phyloP scores from a whole-genome alignment of 257 asterid species.

The Hygrophila difformis region DNA sequence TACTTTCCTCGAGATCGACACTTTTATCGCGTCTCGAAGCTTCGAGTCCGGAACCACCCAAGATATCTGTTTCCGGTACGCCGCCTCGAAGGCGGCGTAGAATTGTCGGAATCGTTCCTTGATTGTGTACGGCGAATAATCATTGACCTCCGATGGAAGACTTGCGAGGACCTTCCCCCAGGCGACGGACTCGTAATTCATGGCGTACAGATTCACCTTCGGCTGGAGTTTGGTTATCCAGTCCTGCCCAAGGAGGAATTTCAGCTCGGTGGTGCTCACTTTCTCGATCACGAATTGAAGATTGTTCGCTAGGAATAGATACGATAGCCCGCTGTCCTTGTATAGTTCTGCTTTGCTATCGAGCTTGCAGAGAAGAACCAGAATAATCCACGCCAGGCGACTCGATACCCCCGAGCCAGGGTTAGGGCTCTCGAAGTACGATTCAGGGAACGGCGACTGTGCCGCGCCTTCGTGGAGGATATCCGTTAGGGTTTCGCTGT shows the following conservation, averaged over 20 bases:
- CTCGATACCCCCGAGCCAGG: conserved; percentile 31
- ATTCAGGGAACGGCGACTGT: conserved; percentile 38
- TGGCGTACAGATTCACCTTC: conserved; percentile 45
- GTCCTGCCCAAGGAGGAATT: conserved; percentile 45
- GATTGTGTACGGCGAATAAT: conserved; percentile 21
- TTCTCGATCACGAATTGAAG: conserved; percentile 36
- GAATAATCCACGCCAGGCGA: conserved; percentile 57
- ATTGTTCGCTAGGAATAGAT: conserved; percentile 64
- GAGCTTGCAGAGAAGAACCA: conserved; percentile 67
- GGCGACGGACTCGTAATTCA: conserved; percentile 43
- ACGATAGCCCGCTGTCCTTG: conserved; percentile 46
- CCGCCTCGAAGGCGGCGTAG: conserved; percentile 39
- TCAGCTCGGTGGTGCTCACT: conserved; percentile 31
- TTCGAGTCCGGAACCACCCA: conserved; percentile 50
- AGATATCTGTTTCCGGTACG: conserved; percentile 37
- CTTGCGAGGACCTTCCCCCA: conserved; percentile 44
- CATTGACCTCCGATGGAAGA: conserved; percentile 32
- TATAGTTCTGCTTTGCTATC: conserved; percentile 52
- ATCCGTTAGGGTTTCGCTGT: conserved; percentile 36
- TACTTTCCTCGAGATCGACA: conserved; percentile 39
- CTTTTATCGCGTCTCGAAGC: conserved; percentile 55
- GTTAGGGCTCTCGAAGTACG: conserved; percentile 35
- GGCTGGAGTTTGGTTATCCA: conserved; percentile 45
- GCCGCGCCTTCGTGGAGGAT: conserved; percentile 26
- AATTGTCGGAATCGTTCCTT: conserved; percentile 37